phyloP scores from a whole-genome alignment of 2,329 filamentous ascomycete species.

The Trichoderma sp. region DNA sequence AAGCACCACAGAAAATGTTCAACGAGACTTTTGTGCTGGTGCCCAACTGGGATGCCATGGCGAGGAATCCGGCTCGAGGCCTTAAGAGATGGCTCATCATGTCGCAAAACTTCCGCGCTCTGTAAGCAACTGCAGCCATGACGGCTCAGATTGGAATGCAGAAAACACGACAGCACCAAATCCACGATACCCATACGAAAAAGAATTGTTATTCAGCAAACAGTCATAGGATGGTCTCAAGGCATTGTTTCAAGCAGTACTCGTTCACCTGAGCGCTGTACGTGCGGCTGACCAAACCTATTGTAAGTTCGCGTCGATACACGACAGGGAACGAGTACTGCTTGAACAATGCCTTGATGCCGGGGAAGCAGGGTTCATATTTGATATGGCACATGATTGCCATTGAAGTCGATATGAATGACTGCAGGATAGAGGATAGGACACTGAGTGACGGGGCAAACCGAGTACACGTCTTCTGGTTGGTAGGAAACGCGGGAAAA shows the following conservation, averaged over 20 bases:
- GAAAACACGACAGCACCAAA: not conserved
- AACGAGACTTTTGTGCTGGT: slow-evolving; percentile 79
- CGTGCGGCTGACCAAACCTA: not conserved
- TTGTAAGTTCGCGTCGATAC: not conserved
- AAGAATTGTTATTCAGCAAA: not conserved
- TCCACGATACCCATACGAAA: not conserved
- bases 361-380: not conserved
- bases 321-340: not conserved
- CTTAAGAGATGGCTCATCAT: slow-evolving; percentile 63
- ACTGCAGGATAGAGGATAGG: not conserved
- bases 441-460: not conserved
- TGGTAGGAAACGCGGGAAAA: not conserved
- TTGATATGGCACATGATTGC: not conserved
- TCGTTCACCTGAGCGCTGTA: not conserved
- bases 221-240: not conserved
- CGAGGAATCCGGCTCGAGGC: slow-evolving; percentile 51
- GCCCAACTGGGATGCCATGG: slow-evolving; percentile 64
- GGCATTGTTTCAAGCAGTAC: not conserved
- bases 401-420: not conserved
- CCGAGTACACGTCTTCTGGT: not conserved
- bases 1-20: slow-evolving; percentile 66
- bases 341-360: not conserved
- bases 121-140: slow-evolving; percentile 31
- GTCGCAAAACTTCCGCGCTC: slow-evolving; percentile 67
- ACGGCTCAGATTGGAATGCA: not conserved